Percentiles rank a stretch among this genome's conserved stretches.
phyloP scores from a whole-genome alignment of 2,329 filamentous ascomycete genomes.

The Fusarium sp. region DNA sequence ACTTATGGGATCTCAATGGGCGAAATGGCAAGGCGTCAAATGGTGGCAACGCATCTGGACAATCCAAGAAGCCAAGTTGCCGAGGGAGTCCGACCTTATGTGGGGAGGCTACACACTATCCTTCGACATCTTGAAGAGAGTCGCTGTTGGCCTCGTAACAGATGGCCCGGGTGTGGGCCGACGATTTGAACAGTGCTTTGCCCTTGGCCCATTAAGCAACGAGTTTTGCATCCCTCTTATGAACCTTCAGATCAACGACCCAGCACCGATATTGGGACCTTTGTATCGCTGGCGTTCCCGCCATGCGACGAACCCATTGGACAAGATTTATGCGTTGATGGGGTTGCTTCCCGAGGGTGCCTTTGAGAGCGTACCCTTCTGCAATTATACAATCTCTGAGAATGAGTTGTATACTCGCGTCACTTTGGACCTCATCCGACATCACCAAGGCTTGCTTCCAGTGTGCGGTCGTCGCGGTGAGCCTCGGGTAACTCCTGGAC shows the following conservation, averaged over 20 bases:
- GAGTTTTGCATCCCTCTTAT: neutral
- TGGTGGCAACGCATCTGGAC: conserved; percentile 6
- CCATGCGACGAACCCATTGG: neutral
- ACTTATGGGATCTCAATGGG: neutral
- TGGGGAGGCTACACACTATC: neutral
- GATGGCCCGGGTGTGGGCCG: neutral
- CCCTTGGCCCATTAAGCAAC: neutral
- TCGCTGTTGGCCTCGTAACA: neutral
- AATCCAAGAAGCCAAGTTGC: neutral
- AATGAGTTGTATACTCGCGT: neutral
- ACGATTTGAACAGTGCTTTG: neutral
- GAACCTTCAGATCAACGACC: neutral
- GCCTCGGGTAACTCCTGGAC: neutral
- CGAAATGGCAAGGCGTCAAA: neutral
- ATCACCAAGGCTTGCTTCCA: neutral
- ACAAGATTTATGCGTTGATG: neutral
- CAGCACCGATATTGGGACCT: neutral
- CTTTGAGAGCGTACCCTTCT: neutral
- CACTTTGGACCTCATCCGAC: neutral
- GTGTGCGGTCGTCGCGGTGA: neutral
- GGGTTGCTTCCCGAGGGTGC: neutral
- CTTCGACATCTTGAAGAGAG: neutral
- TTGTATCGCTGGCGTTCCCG: neutral
- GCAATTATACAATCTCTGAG: neutral
- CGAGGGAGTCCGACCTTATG: neutral